These are phyloP conservation scores for Penicillium fimorum DNA, from an alignment of 495 filamentous ascomycete genomes.

Conservation along the genomic window DNA sequence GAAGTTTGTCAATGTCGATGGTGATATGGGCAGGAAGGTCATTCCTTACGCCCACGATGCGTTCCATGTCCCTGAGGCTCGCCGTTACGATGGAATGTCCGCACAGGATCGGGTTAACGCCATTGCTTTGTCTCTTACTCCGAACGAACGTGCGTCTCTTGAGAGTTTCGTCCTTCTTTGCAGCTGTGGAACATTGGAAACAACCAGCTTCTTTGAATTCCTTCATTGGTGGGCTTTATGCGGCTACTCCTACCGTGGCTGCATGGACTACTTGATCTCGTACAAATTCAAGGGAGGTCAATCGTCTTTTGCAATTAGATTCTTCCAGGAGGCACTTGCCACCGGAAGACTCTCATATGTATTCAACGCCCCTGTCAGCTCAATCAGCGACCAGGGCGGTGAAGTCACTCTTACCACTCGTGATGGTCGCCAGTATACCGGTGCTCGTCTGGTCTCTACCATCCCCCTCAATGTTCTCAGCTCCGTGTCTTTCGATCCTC, in stretches of 20 bases:
- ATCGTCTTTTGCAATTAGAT: conserved; percentile 25
- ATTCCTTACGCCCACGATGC: conserved; percentile 23
- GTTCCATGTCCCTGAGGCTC: conserved; percentile 18
- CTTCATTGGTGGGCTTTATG: conserved; percentile 29
- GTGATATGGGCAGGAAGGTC: conserved; percentile 17
- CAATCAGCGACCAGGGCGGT: conserved; percentile 16
- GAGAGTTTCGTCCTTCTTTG: conserved; percentile 21
- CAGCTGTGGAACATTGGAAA: conserved; percentile 24
- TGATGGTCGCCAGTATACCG: conserved; percentile 15
- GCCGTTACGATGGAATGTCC: conserved; percentile 23
- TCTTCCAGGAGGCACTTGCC: conserved; percentile 24
- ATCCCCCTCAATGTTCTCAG: conserved; percentile 33
- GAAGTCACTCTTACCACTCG: conserved; percentile 18
- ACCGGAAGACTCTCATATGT: conserved; percentile 22
- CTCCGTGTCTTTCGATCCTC: conserved; percentile 25
- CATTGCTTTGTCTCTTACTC: conserved; percentile 16
- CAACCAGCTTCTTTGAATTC: conserved; percentile 27
- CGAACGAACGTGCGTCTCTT: conserved; percentile 19
- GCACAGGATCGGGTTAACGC: conserved; percentile 22
- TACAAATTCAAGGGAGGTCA: conserved; percentile 33
- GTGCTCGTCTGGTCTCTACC: conserved; percentile 23
- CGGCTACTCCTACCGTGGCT: conserved; percentile 18
- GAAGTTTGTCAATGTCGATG: conserved; percentile 29
- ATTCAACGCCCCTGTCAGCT: conserved; percentile 25
- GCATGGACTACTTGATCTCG: conserved; percentile 15